phyloP scores from a whole-genome alignment of 257 asterid species.

The Solanum gandarillasii region DNA sequence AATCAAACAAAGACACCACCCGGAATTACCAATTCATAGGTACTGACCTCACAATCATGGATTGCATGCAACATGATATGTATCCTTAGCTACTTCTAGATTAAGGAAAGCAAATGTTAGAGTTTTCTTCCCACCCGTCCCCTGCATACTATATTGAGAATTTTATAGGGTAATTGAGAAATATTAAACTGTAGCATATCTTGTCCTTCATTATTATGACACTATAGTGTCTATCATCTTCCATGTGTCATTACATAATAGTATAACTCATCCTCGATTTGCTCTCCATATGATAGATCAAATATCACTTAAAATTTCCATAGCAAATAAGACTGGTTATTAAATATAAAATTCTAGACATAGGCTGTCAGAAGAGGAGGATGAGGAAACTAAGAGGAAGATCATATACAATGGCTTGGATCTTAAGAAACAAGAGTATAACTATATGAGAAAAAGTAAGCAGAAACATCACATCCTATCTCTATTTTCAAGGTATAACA shows the following conservation, averaged over 20 bases:
- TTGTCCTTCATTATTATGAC: not conserved
- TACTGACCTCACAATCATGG: not conserved
- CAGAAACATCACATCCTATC: conserved; percentile 25
- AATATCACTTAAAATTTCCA: not conserved
- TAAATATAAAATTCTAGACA: not conserved
- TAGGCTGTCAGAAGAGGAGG: not conserved
- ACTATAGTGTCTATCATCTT: not conserved
- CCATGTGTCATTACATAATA: not conserved
- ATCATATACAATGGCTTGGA: not conserved
- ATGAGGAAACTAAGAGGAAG: not conserved
- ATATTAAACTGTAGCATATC: not conserved
- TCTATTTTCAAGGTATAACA: conserved; percentile 85
- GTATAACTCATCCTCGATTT: not conserved
- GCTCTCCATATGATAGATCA: not conserved
- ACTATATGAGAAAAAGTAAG: not conserved
- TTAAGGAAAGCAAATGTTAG: not conserved
- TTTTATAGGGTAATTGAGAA: not conserved
- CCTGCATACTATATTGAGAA: not conserved
- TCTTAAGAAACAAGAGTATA: not conserved
- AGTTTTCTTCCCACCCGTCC: not conserved
- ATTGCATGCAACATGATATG: not conserved
- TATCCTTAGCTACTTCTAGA: not conserved
- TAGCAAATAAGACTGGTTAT: not conserved
- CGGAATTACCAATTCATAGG: not conserved
- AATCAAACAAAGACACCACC: not conserved